Conservation (phyloP, 108 stramenopile genomes). For the Stephanodiscus minutulus region DNA sequence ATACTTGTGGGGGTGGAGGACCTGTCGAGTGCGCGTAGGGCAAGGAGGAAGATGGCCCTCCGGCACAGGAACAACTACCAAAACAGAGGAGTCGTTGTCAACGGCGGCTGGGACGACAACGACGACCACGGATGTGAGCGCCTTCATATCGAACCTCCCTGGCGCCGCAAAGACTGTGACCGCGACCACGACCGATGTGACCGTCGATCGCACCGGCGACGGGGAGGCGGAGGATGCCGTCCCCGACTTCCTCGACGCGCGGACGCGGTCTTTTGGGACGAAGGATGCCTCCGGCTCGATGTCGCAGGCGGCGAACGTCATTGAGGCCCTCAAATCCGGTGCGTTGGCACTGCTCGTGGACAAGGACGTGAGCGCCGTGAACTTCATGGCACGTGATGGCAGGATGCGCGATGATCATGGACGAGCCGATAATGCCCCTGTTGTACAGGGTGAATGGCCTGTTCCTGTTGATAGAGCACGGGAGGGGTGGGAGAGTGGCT, state of each 20-base stretch:
- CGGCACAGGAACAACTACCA: too few relatives aligned
- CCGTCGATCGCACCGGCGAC: background rate
- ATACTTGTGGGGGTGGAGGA: too few relatives aligned
- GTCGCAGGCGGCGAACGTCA: constrained; percentile 90
- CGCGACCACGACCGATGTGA: too few relatives aligned
- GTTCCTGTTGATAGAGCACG: constrained; percentile 57
- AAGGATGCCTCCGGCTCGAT: constrained; percentile 91
- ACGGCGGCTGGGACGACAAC: constrained; percentile 92
- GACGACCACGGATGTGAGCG: constrained; percentile 84
- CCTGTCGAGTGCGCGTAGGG: too few relatives aligned
- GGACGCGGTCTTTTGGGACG: constrained; percentile 63
- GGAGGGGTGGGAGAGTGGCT: constrained; percentile 95
- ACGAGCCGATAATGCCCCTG: constrained; percentile 93
- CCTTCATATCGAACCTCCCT: constrained; percentile 93
- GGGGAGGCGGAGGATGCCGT: too few relatives aligned
- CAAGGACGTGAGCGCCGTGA: constrained; percentile 95
- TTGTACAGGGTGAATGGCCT: constrained; percentile 88
- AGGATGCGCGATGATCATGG: constrained; percentile 92
- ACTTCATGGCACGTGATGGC: constrained; percentile 96
- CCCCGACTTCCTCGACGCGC: constrained; percentile 23
- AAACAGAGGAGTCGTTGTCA: too few relatives aligned
- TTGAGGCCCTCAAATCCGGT: constrained; percentile 90
- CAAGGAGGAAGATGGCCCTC: too few relatives aligned
- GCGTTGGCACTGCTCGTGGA: constrained; percentile 84
- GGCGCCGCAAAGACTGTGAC: too few relatives aligned